Evolutionary conservation across 306 rosid species (phyloP).

Genomic region (Potentilla sterilis): DNA sequence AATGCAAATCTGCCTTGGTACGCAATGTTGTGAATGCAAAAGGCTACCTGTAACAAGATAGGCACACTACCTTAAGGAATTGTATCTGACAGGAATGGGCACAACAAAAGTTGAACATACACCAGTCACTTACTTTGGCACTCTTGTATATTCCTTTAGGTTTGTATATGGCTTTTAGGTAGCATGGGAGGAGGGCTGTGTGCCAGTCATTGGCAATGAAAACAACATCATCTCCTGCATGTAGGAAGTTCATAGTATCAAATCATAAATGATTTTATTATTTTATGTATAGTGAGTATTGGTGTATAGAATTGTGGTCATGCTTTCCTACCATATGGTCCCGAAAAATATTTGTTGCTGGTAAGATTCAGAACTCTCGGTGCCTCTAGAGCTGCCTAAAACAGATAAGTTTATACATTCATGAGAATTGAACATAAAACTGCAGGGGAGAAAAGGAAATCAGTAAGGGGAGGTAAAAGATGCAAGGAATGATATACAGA

Average conservation of each 20-base stretch:
- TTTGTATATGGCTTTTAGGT: constrained; percentile 60
- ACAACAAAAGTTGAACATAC: constrained; percentile 6
- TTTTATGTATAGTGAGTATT: not conserved
- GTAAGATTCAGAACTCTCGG: constrained; percentile 63
- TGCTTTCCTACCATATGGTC: constrained; percentile 63
- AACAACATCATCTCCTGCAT: constrained; percentile 70
- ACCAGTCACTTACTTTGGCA: constrained; percentile 48
- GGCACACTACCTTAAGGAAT: constrained; percentile 14
- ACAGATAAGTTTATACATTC: not conserved
- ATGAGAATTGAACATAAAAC: not conserved
- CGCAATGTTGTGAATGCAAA: constrained; percentile 83
- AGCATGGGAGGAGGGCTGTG: constrained; percentile 68
- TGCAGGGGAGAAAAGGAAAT: not conserved
- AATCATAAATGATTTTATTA: not conserved
- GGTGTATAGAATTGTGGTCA: not conserved
- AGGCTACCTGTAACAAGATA: constrained; percentile 50
- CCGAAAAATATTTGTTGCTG: constrained; percentile 56
- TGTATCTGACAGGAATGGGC: constrained; percentile 13
- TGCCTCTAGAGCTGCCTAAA: constrained; percentile 76
- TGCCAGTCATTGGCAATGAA: constrained; percentile 85
- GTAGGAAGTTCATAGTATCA: constrained; percentile 5
- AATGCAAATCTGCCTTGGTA: constrained; percentile 79
- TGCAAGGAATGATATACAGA: not conserved
- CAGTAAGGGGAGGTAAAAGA: not conserved
- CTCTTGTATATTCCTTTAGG: constrained; percentile 48